Evolutionary conservation across 371 early-diverging fungal species (phyloP), one percentile per base, ranked within the genome.

Genomic region (Mucor ambiguus): DNA sequence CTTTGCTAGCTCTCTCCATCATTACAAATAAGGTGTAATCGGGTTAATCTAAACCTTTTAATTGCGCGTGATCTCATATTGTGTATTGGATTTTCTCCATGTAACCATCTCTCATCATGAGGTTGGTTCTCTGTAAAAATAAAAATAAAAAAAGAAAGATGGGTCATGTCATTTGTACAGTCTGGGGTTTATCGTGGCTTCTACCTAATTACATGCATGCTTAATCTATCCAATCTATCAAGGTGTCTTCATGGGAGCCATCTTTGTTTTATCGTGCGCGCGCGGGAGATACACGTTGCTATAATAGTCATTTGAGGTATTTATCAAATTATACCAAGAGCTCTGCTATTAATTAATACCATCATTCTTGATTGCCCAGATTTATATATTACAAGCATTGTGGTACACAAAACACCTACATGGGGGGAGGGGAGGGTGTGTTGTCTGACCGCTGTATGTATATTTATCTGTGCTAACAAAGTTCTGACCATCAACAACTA

Each of bases 1-100:
- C 20, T n/a, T 16, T 43, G 43, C 43, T 43, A 7, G 44, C 9
- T 46, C 4, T 44, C 11, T 46, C 46, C 11, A 46, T 46, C 20
- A 46, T 46, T 8, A n/a, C 46, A 46, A 46, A 22, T 9, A 7
- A 46, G 22, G n/a, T 46, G 22, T 22, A 46, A 46, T 46, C 46
- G 46, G 46, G 46, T 46, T 46, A 46, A 46, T 46, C 46, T 46
- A 22, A 46, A 46, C 46, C 46, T 46, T 46, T 46, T 22, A 16
- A 46, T 46, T 46, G 11, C 46, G 46, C 46, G 46, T 46, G 46
- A 46, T 46, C 46, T 46, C 46, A 46, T 46, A 22, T 46, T 46
- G 41, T 41, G 41, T 18, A 41, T 18, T 41, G 14, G 9, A 22
- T 20, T 43, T 43, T 44, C 8, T 44, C 20, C n/a, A 20, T 18